A percentile compares a stretch with the other conserved stretches of the same genome.
Conservation (phyloP, 2,329 filamentous ascomycete species). For the Aureobasidium leucospermi region DNA sequence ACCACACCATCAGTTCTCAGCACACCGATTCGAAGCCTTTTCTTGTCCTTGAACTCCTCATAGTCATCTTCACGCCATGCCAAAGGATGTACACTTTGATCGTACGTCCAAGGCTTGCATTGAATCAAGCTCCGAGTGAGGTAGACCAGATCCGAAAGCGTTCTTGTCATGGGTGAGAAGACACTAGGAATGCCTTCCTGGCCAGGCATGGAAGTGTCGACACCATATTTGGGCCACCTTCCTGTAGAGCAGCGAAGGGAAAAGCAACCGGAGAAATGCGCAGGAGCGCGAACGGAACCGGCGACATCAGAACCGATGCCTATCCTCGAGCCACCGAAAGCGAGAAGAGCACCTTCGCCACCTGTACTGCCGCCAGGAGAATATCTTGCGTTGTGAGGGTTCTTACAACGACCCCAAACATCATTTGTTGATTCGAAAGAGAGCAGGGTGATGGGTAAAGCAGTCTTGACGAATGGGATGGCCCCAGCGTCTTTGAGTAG, state of each 20-base stretch:
- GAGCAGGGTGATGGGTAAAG: constrained; percentile 75
- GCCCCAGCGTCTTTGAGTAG: constrained; percentile 81
- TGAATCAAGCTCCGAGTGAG: constrained; percentile 71
- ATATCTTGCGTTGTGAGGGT: constrained; percentile 77
- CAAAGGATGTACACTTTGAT: constrained; percentile 79
- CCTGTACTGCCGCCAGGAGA: constrained; percentile 85
- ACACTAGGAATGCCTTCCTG: constrained; percentile 86
- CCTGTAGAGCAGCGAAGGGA: constrained; percentile 80
- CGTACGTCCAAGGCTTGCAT: constrained; percentile 85
- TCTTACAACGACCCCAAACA: constrained; percentile 75
- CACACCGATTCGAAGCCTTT: constrained; percentile 64
- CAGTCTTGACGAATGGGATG: constrained; percentile 88
- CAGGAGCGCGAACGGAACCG: constrained; percentile 77
- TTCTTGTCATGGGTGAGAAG: constrained; percentile 87
- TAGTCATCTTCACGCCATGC: constrained; percentile 62
- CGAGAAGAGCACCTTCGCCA: constrained; percentile 74
- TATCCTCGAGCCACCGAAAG: constrained; percentile 73
- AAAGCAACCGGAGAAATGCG: constrained; percentile 86
- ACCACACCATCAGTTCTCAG: constrained; percentile 68
- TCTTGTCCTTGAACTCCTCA: constrained; percentile 55
- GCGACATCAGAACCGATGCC: constrained; percentile 89
- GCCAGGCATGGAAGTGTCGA: constrained; percentile 81
- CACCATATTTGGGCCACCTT: constrained; percentile 79
- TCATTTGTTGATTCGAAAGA: constrained; percentile 76
- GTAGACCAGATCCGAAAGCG: constrained; percentile 72